Percentiles rank a stretch among this genome's conserved stretches.
Evolutionary conservation across 768 basidiomycete species (phyloP).

Genomic region (Boletus rubescentipes): DNA sequence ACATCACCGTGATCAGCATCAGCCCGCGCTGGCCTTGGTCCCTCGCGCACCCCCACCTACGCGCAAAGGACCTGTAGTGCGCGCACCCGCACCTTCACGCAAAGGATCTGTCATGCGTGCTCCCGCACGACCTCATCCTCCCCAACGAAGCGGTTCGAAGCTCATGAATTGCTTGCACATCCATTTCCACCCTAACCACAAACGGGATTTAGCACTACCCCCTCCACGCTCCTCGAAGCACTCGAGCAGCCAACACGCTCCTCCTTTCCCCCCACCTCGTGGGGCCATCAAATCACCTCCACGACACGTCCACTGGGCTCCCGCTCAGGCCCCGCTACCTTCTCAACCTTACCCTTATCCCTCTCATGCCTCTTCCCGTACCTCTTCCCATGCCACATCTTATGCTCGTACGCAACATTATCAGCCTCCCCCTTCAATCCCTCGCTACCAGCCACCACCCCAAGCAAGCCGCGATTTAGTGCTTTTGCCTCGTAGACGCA

Average conservation of each 20-base stretch:
- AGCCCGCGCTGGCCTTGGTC: conserved; percentile 1
- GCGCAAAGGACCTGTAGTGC: conserved; percentile 18
- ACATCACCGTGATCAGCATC: conserved; percentile 16
- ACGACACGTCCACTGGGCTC: conserved; percentile 30
- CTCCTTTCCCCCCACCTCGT: conserved; percentile 25
- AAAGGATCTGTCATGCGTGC: conserved; percentile 14
- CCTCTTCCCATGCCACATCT: conserved; percentile 12
- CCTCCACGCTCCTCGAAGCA: conserved; percentile 11
- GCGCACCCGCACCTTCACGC: conserved; percentile 12
- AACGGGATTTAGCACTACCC: conserved; percentile 14
- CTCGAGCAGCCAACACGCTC: conserved; percentile 3
- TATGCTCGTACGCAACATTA: background rate
- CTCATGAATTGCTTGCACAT: conserved; percentile 25
- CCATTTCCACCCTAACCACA: conserved; percentile 26
- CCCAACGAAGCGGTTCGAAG: conserved; percentile 12
- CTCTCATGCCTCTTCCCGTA: conserved; percentile 12
- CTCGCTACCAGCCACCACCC: conserved; percentile 24
- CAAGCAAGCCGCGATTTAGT: conserved; percentile 1
- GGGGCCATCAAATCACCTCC: conserved; percentile 14
- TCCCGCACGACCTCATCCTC: conserved; percentile 10
- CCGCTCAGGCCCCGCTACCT: conserved; percentile 28
- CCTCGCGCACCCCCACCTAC: conserved; percentile 10
- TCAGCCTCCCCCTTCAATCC: background rate
- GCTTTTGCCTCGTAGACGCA: conserved; percentile 7
- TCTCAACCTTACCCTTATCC: conserved; percentile 29